Conservation (phyloP, 805 yeast species). For the Yarrowia sp. region DNA sequence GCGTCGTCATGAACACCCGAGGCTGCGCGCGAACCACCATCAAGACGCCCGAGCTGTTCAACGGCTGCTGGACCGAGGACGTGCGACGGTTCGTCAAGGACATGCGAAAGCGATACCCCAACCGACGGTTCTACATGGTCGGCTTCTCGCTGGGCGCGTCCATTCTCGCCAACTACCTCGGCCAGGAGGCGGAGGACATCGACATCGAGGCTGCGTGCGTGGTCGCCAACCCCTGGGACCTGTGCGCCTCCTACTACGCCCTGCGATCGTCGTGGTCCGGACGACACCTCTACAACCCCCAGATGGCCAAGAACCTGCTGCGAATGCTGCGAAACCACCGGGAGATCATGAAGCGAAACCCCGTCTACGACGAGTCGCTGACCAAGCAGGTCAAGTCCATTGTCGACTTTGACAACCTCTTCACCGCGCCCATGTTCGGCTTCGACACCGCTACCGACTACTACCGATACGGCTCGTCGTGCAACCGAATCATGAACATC, state of each 20-base stretch:
- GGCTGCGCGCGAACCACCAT: conserved; percentile 73
- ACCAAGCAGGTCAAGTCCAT: conserved; percentile 36
- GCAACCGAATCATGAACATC: conserved; percentile 49
- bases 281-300: conserved; percentile 48
- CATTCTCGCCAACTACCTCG: conserved; percentile 67
- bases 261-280: conserved; percentile 48
- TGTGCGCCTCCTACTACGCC: conserved; percentile 48
- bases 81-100: conserved; percentile 54
- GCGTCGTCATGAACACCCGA: conserved; percentile 66
- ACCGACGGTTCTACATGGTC: conserved; percentile 62
- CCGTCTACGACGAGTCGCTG: conserved; percentile 38
- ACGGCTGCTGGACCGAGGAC: conserved; percentile 72
- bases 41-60: conserved; percentile 67
- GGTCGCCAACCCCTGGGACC: conserved; percentile 74
- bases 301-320: conserved; percentile 50
- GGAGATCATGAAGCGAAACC: conserved; percentile 40
- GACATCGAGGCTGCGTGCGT: conserved; percentile 55
- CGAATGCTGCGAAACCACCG: conserved; percentile 47
- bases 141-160: conserved; percentile 83
- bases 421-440: conserved; percentile 67
- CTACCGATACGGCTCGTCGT: conserved; percentile 62
- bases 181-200: conserved; percentile 52
- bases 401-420: conserved; percentile 58
- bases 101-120: conserved; percentile 53
- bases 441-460: conserved; percentile 62